These are phyloP conservation scores for Daldinia decipiens DNA, from an alignment of 495 filamentous ascomycete species.

Conservation along the genomic window DNA sequence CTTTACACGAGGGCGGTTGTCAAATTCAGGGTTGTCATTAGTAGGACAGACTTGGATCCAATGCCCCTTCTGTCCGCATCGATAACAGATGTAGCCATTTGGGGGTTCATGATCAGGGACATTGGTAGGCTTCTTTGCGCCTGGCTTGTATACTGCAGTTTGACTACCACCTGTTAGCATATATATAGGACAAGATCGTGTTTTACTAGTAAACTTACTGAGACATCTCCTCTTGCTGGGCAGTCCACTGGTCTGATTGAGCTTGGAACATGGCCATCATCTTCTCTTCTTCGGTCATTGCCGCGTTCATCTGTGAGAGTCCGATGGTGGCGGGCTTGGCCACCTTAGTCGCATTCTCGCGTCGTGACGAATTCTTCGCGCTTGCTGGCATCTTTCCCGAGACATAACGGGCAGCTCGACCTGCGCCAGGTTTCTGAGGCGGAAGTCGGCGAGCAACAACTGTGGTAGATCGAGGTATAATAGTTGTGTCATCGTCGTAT, in stretches of 20 bases:
- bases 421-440: constrained; percentile 79
- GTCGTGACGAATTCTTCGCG: constrained; percentile 81
- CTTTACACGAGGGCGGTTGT: constrained; percentile 89
- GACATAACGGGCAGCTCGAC: constrained; percentile 93
- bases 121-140: constrained; percentile 71
- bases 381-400: constrained; percentile 95
- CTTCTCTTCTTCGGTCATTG: constrained; percentile 88
- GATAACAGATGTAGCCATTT: constrained; percentile 93
- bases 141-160: constrained; percentile 62
- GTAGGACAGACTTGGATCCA: constrained; percentile 98
- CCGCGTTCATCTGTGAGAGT: constrained; percentile 70
- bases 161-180: constrained; percentile 60
- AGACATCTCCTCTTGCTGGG: constrained; percentile 90
- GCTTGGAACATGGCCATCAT: constrained; percentile 89
- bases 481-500: constrained; percentile 95
- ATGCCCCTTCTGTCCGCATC: constrained; percentile 98
- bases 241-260: constrained; percentile 84
- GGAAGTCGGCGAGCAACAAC: constrained; percentile 91
- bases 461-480: constrained; percentile 92
- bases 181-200: constrained; percentile 4
- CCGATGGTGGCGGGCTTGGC: constrained; percentile 66
- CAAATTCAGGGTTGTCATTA: constrained; percentile 95
- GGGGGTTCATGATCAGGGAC: constrained; percentile 91
- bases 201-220: constrained; percentile 70
- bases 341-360: constrained; percentile 67